Evolutionary conservation across 75 land plant genomes (phyloP), one percentile per base, ranked within the genome.

Genomic region (Pinus albicaulis): DNA sequence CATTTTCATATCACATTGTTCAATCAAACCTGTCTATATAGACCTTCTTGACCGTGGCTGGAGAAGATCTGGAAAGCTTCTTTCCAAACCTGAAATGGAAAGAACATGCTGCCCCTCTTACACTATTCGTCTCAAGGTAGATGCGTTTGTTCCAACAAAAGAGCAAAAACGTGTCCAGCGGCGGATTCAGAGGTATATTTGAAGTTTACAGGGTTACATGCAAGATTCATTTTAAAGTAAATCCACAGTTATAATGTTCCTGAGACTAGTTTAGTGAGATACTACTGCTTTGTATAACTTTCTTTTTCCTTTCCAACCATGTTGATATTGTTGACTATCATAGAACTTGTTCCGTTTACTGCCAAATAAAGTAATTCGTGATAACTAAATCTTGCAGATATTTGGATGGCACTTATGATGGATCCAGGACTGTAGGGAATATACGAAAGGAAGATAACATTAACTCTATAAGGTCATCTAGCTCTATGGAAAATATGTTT

Each of bases 1-100:
- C 53, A 48, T 48, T 48, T 10, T 48, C 10, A 10, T 48, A 48
- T 41, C 34, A 14, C 19, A 65, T 34, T 75, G 5, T 16, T 26
- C 8, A 25, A 23, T 53, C 6, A 41, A 34, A 36, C 14, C 64
- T 34, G 55, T 25, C n/a, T 58, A n/a, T 36, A 28, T 58, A 95
- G 99, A 84, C 17, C 90, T 96, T 59, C 88, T 96, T 79, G 91
- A 96, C 77, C 85, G 92, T 63, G 99, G 99, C 7, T 96, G 99
- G 99, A 90, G 99, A 81, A 92, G 99, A 85, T 96, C 93, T 63
- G 99, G 99, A 6, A 92, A 72, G 76, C 89, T 77, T 74, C 79
- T 94, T 2, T 96, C 92, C 88, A 94, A 92, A 84, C 99, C 98
- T 55, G 89, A 91, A 57, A 90, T 91, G 97, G 80, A 85, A 68